phyloP scores from a whole-genome alignment of 2,329 filamentous ascomycete genomes.

The Monilinia fructigena region DNA sequence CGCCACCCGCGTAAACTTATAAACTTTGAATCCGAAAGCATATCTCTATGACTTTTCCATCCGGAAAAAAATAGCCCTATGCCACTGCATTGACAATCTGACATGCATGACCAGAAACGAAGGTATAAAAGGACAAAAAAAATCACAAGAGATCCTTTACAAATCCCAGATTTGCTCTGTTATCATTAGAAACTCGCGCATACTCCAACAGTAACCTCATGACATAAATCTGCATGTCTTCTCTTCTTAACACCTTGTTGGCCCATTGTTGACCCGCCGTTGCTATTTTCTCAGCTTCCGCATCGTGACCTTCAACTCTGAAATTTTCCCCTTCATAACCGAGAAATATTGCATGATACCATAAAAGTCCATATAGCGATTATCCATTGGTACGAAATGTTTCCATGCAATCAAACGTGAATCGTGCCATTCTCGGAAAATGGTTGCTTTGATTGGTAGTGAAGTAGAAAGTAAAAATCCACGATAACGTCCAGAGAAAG shows the following conservation, averaged over 20 bases:
- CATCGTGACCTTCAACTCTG: slow-evolving; percentile 43
- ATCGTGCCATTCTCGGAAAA: slow-evolving; percentile 82
- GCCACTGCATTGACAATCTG: background rate
- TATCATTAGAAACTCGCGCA: slow-evolving; percentile 41
- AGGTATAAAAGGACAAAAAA: background rate
- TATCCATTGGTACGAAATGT: slow-evolving; percentile 82
- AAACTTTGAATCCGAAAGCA: background rate
- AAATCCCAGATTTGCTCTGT: slow-evolving; percentile 40
- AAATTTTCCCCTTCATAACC: slow-evolving; percentile 53
- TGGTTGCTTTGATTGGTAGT: slow-evolving; percentile 73
- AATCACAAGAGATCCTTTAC: slow-evolving; percentile 36
- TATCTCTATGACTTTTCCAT: background rate
- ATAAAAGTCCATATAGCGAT: slow-evolving; percentile 69
- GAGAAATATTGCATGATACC: slow-evolving; percentile 71
- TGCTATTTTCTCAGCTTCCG: slow-evolving; percentile 64
- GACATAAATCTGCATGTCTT: slow-evolving; percentile 63
- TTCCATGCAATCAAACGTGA: slow-evolving; percentile 71
- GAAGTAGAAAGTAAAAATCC: slow-evolving; percentile 68
- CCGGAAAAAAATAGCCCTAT: slow-evolving; percentile 1
- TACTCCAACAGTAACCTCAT: slow-evolving; percentile 69
- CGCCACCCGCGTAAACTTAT: background rate
- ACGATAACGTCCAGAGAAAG: slow-evolving; percentile 66
- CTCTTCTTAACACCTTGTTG: slow-evolving; percentile 65
- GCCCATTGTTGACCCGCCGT: slow-evolving; percentile 69
- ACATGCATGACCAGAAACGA: background rate